Evolutionary conservation across 140 eudicot species (phyloP).

Genomic region (Bidens hawaiensis): DNA sequence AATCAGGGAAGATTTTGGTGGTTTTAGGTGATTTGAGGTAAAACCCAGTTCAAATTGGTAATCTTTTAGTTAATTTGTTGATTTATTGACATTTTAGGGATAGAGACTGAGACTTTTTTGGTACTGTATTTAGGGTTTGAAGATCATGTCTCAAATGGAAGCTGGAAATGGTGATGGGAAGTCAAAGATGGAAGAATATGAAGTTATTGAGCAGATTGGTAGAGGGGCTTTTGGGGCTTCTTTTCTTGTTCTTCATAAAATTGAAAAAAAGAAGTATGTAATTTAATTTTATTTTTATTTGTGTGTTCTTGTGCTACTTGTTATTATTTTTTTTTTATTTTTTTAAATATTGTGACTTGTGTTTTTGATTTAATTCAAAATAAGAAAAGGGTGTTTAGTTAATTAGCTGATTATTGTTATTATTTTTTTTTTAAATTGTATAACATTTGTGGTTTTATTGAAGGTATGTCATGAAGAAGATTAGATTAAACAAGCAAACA

Average conservation of each 20-base stretch:
- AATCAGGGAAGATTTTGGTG: slow-evolving; percentile 14
- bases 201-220: slow-evolving; percentile 91
- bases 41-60: slow-evolving; percentile 16
- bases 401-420: background rate
- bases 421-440: background rate
- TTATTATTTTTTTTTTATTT: too few relatives aligned
- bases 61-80: slow-evolving; percentile 13
- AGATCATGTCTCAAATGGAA: slow-evolving; percentile 51
- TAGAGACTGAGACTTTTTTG: background rate
- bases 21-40: slow-evolving; percentile 23
- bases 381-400: background rate
- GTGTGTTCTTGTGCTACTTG: slow-evolving; percentile 16
- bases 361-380: background rate
- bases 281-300: slow-evolving; percentile 5
- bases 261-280: slow-evolving; percentile 71
- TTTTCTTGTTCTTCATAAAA: slow-evolving; percentile 83
- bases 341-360: background rate
- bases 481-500: slow-evolving; percentile 74
- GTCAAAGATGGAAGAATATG: slow-evolving; percentile 79
- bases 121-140: slow-evolving; percentile 23
- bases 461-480: slow-evolving; percentile 92
- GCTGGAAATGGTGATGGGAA: slow-evolving; percentile 42
- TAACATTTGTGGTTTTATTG: slow-evolving; percentile 7
- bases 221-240: slow-evolving; percentile 92
- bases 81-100: slow-evolving; percentile 8